phyloP scores from a whole-genome alignment of 2,329 filamentous ascomycete genomes.

The Myriosclerotinia curreyana region DNA sequence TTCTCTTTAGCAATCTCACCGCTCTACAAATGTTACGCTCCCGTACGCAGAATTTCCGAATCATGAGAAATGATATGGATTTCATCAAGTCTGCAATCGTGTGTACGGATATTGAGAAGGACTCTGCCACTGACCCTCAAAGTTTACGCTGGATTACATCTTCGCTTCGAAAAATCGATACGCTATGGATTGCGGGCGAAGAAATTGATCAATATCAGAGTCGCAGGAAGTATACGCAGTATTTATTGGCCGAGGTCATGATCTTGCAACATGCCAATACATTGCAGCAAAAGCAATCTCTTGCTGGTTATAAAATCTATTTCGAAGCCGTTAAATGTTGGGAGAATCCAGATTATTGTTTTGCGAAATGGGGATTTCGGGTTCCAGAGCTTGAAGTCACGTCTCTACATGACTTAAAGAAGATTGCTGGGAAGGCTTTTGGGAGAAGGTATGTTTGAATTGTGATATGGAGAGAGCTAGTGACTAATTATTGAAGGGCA shows the following conservation, averaged over 20 bases:
- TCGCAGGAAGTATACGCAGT: background rate
- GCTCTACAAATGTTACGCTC: conserved; percentile 2
- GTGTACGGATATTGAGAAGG: background rate
- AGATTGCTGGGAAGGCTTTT: background rate
- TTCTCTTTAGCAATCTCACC: background rate
- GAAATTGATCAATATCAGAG: background rate
- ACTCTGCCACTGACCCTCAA: background rate
- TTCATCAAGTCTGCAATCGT: background rate
- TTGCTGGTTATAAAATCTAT: too few species aligned
- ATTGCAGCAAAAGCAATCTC: background rate
- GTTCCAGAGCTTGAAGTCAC: background rate
- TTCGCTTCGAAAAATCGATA: background rate
- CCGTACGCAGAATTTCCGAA: background rate
- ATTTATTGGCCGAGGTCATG: background rate
- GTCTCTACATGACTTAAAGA: background rate
- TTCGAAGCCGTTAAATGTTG: background rate
- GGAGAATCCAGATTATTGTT: background rate
- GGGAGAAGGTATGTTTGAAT: background rate
- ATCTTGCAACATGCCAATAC: background rate
- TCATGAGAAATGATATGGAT: background rate
- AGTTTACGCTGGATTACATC: background rate
- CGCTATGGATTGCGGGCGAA: background rate
- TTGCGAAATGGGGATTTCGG: background rate
- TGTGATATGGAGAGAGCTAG: background rate
- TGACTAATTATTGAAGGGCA: background rate